Percentiles rank a stretch among this genome's conserved stretches.
phyloP scores from a whole-genome alignment of 2,329 filamentous ascomycete genomes.

The Ustulina deusta region DNA sequence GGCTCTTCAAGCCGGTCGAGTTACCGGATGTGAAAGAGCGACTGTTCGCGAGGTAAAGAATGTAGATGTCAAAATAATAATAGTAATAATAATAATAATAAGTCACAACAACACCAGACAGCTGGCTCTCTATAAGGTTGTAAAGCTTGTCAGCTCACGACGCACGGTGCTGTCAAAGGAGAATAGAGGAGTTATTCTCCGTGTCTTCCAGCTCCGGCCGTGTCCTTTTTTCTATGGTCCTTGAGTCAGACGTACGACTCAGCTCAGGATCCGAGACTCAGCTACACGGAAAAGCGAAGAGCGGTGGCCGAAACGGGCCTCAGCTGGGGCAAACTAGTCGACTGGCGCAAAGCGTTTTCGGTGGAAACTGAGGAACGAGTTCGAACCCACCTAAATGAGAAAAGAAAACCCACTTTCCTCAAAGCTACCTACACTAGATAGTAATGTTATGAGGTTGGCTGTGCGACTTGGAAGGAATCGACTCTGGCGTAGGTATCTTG shows the following conservation, averaged over 20 bases:
- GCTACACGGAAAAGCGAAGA: conserved; percentile 26
- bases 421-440: conserved; percentile 12
- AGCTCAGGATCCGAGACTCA: conserved; percentile 14
- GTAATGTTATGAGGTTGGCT: not conserved
- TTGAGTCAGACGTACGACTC: conserved; percentile 22
- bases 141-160: conserved; percentile 25
- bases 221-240: conserved; percentile 11
- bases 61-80: conserved; percentile 36
- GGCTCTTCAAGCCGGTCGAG: conserved; percentile 21
- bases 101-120: conserved; percentile 12
- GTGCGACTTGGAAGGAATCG: not conserved
- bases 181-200: conserved; percentile 1
- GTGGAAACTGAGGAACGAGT: conserved; percentile 25
- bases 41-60: conserved; percentile 40
- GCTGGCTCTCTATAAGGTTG: conserved; percentile 11
- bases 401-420: conserved; percentile 17
- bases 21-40: conserved; percentile 33
- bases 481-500: not conserved
- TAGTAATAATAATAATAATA: too few species aligned
- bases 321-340: conserved; percentile 28
- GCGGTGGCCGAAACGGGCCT: conserved; percentile 30
- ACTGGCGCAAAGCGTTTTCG: conserved; percentile 6
- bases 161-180: conserved; percentile 21
- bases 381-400: conserved; percentile 7
- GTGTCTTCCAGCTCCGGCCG: conserved; percentile 16